These are phyloP conservation scores for Naganishia randhawae DNA, from an alignment of 768 basidiomycete genomes.

Conservation along the genomic window DNA sequence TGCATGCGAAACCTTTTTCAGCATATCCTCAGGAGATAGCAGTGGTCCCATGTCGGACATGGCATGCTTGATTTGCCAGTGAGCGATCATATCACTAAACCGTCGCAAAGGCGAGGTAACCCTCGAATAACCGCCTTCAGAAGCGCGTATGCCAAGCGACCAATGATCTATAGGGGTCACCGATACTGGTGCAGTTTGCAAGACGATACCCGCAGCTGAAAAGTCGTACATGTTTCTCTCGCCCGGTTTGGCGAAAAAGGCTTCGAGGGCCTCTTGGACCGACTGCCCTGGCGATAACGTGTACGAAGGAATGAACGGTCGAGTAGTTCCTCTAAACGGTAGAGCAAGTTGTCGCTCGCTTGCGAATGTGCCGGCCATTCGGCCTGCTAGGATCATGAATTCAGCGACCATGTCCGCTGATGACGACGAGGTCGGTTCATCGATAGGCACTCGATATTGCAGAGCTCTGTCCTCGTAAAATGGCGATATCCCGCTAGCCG, in stretches of 20 bases:
- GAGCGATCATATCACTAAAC: constrained; percentile 71
- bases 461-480: constrained; percentile 4
- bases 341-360: constrained; percentile 61
- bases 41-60: constrained; percentile 47
- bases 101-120: constrained; percentile 84
- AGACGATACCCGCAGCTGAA: constrained; percentile 6
- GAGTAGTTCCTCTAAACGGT: constrained; percentile 58
- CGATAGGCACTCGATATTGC: constrained; percentile 1
- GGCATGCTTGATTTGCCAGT: constrained; percentile 89
- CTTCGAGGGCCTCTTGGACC: constrained; percentile 51
- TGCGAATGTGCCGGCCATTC: constrained; percentile 70
- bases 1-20: background rate
- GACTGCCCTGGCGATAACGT: constrained; percentile 20
- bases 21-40: constrained; percentile 1
- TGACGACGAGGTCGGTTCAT: background rate
- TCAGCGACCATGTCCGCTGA: constrained; percentile 61
- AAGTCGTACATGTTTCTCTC: constrained; percentile 36
- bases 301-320: constrained; percentile 35
- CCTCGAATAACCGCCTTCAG: constrained; percentile 74
- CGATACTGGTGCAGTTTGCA: constrained; percentile 8
- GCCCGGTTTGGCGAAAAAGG: constrained; percentile 56
- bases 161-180: constrained; percentile 61
- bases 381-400: constrained; percentile 74
- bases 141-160: constrained; percentile 61
- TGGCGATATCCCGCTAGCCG: background rate